Base-by-base conservation (phyloP, 345 rosid genomes). In the Corchorus capsularis region DNA sequence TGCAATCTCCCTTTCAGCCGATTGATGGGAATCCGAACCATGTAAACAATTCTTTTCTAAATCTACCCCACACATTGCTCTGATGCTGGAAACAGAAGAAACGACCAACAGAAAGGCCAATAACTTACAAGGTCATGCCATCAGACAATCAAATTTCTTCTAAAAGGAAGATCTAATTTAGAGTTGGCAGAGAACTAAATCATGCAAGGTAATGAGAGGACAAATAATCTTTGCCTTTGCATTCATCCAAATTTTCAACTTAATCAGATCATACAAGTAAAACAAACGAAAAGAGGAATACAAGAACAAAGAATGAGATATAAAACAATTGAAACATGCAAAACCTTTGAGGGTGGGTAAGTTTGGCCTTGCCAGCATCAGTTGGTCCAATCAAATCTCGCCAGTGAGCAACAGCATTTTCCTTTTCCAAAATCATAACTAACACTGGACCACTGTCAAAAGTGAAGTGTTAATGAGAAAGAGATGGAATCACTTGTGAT, bases 371-470 rank as follows among this genome's bases (percentile, higher is more conserved):
- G 35, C 16, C 35, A 34, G 94, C 86, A 84, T 93, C 91, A n/a
- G 97, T 92, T 65, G 97, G 93, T 50, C 94, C 97, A 77, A 94
- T 91, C 61, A 94, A 79, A 73, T 79, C 74, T 77, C 95, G 97
- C 98, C 98, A 94, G 64, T 87, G 83, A 81, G 87, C 78, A 90
- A 94, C 82, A 0, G 94, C 98, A 82, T 92, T 83, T 79, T 82
- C 79, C 83, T 89, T 94, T 87, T 90, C 93, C 85, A 94, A 80
- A 66, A 91, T 83, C 93, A 94, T 89, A 57, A 86, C 87, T 77
- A 92, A 71, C 71, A 90, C 92, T 16, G 97, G 97, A 83, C 93
- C 98, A 85, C 97, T 84, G 77, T 57, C 9, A 69, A 46, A 82
- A 53, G 49, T 14, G 11, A 74, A 59, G 71, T 62, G 71, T 50